Conservation (phyloP, 2,329 filamentous ascomycete species). For the Hypomyces rosellus region DNA sequence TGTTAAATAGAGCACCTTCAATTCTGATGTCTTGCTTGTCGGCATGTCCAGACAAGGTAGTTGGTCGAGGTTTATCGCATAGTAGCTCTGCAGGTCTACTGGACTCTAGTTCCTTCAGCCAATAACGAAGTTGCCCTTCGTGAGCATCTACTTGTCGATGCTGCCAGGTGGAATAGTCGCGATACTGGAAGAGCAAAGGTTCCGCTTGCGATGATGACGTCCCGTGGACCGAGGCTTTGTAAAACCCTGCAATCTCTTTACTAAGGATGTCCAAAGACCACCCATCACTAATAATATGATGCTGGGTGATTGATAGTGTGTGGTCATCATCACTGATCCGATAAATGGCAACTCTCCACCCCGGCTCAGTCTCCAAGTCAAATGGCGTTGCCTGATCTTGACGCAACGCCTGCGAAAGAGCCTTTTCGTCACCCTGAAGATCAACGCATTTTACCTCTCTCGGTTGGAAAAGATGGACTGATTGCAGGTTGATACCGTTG, state of each 20-base stretch:
- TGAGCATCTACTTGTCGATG: constrained; percentile 15
- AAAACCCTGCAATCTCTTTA: constrained; percentile 9
- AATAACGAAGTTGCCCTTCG: constrained; percentile 19
- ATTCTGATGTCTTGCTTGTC: constrained; percentile 8
- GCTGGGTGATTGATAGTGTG: constrained; percentile 16
- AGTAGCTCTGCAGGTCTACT: constrained; percentile 15
- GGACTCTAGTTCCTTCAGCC: constrained; percentile 14
- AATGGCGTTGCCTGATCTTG: constrained; percentile 10
- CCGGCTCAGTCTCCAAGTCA: constrained; percentile 8
- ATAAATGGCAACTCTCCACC: constrained; percentile 14
- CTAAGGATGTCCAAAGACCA: constrained; percentile 18
- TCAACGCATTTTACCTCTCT: constrained; percentile 4
- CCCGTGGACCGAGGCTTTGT: constrained; percentile 9
- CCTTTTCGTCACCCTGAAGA: neutral
- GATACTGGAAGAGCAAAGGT: constrained; percentile 20
- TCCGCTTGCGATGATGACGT: constrained; percentile 4
- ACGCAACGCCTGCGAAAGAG: neutral
- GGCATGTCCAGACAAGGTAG: constrained; percentile 12
- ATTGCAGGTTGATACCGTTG: constrained; percentile 11
- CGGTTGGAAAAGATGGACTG: constrained; percentile 1
- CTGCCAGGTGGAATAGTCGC: constrained; percentile 21
- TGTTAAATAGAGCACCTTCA: constrained; percentile 6
- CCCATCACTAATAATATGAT: constrained; percentile 20
- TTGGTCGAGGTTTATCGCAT: constrained; percentile 14
- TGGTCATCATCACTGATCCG: constrained; percentile 6